These are phyloP conservation scores for Hamigera avellanea DNA, from an alignment of 495 filamentous ascomycete genomes.

Conservation along the genomic window DNA sequence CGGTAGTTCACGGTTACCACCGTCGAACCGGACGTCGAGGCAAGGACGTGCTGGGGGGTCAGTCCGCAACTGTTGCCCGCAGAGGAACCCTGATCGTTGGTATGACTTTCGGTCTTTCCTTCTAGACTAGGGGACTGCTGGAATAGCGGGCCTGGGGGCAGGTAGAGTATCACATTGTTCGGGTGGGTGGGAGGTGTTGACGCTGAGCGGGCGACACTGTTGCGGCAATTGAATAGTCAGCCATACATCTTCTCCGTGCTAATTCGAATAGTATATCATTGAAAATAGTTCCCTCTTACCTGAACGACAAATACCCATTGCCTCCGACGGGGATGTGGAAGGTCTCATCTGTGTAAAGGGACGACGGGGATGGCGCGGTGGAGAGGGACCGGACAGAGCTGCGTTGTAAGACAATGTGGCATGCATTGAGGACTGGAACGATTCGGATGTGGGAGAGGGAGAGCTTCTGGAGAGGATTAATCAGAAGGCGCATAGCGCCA, in stretches of 20 bases:
- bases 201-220: background rate
- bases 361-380: background rate
- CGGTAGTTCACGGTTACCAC: slow-evolving; percentile 33
- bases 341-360: slow-evolving; percentile 1
- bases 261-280: no score
- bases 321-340: slow-evolving; percentile 20
- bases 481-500: slow-evolving; percentile 3
- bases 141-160: slow-evolving; percentile 29
- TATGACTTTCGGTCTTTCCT: no score
- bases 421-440: no score
- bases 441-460: no score
- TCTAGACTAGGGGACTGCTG: background rate
- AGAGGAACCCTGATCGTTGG: no score
- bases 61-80: no score
- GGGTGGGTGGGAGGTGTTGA: background rate
- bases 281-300: slow-evolving; percentile 10
- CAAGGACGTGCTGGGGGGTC: slow-evolving; percentile 13
- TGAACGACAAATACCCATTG: slow-evolving; percentile 20
- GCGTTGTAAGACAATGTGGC: background rate
- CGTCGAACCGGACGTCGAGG: slow-evolving; percentile 17
- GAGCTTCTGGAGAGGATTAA: background rate
- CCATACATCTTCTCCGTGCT: no score
- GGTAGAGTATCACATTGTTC: slow-evolving; percentile 26
- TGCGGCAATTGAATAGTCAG: slow-evolving; percentile 6
- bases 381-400: background rate